Conservation (phyloP, 1,284 basidiomycete genomes). For the Heterobasidion irregulare region DNA sequence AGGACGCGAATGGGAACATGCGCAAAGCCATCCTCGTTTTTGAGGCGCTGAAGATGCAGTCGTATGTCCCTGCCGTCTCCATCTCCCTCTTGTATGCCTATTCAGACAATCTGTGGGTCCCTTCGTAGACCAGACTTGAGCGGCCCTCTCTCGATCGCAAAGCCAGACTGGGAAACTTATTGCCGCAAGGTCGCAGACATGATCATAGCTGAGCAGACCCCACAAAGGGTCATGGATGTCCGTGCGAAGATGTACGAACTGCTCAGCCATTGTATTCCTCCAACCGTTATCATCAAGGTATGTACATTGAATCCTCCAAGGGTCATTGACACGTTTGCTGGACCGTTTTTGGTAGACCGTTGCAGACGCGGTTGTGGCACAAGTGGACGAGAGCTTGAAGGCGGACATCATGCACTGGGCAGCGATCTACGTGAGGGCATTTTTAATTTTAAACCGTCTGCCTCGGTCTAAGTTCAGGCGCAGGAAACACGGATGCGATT, state of each 20-base stretch:
- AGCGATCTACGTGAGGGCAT: slow-evolving; percentile 77
- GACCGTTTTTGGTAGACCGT: slow-evolving; percentile 47
- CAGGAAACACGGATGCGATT: slow-evolving; percentile 87
- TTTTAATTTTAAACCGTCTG: background rate
- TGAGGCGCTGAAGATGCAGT: slow-evolving; percentile 95
- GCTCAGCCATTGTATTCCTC: slow-evolving; percentile 96
- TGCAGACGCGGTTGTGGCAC: slow-evolving; percentile 77
- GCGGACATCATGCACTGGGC: slow-evolving; percentile 95
- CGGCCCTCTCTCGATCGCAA: slow-evolving; percentile 73
- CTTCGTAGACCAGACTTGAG: slow-evolving; percentile 56
- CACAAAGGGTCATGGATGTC: slow-evolving; percentile 86
- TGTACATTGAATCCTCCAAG: slow-evolving; percentile 10
- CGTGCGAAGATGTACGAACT: slow-evolving; percentile 93
- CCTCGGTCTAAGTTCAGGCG: background rate
- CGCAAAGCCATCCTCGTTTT: slow-evolving; percentile 92
- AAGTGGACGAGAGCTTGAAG: slow-evolving; percentile 84
- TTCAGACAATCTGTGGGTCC: background rate
- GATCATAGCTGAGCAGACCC: slow-evolving; percentile 91
- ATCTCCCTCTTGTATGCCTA: background rate
- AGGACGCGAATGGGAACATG: slow-evolving; percentile 84
- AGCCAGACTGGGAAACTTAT: slow-evolving; percentile 99
- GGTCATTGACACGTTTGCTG: background rate
- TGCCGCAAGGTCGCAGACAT: slow-evolving; percentile 90
- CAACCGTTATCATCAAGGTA: slow-evolving; percentile 85
- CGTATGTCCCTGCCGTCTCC: slow-evolving; percentile 33